Evolutionary conservation across 371 early-diverging fungal species (phyloP).

Genomic region (Lichtheimia hyalospora): DNA sequence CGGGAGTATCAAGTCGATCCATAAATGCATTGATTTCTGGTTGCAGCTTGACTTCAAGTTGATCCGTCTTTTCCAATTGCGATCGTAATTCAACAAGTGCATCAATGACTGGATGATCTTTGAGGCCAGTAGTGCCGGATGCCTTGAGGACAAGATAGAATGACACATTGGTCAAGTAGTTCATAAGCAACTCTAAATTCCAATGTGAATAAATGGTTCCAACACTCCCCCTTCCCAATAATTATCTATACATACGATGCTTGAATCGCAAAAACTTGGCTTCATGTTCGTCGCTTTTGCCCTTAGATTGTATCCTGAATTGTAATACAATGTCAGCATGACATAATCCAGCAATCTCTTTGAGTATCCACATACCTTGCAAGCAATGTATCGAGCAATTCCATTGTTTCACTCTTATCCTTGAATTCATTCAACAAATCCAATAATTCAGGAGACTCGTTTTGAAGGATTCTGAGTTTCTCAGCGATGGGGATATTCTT

Average conservation of each 20-base stretch:
- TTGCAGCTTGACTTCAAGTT: constrained; percentile 56
- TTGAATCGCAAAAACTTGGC: constrained; percentile 53
- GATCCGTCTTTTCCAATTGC: constrained; percentile 70
- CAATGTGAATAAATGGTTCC: too few species aligned
- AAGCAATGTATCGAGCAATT: constrained; percentile 31
- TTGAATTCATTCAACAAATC: constrained; percentile 76
- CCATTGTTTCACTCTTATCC: constrained; percentile 50
- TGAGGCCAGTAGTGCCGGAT: constrained; percentile 55
- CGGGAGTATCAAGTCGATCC: constrained; percentile 15
- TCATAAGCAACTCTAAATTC: constrained; percentile 42
- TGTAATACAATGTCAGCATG: background rate
- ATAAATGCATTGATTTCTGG: constrained; percentile 37
- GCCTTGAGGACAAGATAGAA: constrained; percentile 85
- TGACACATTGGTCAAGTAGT: constrained; percentile 87
- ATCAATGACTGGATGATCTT: constrained; percentile 84
- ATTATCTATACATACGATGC: constrained; percentile 45
- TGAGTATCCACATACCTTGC: constrained; percentile 23
- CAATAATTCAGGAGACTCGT: constrained; percentile 83
- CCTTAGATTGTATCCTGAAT: constrained; percentile 16
- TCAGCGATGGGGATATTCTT: constrained; percentile 67
- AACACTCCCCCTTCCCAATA: too few species aligned
- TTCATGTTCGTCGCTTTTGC: constrained; percentile 14
- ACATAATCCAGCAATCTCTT: background rate
- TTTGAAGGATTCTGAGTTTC: constrained; percentile 69
- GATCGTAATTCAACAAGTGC: constrained; percentile 72